Conservation (phyloP, 345 rosid genomes). For the Citrus unshiu region DNA sequence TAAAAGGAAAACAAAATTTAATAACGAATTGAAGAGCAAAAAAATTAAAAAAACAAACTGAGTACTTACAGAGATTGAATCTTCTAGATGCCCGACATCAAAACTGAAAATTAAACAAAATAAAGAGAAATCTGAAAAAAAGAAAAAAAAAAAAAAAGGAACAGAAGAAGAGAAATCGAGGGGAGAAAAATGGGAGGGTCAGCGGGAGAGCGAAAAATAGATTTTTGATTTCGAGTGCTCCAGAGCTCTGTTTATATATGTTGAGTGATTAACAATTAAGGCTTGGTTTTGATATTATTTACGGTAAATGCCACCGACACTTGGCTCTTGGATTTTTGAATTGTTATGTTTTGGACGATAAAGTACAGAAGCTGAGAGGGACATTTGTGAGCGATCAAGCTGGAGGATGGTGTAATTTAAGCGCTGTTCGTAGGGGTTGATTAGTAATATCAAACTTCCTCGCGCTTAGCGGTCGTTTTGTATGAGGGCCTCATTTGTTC, state of each 20-base stretch:
- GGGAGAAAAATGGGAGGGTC: background rate
- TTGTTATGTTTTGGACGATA: background rate
- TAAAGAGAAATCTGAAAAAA: background rate
- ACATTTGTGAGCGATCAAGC: background rate
- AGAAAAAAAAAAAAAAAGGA: no score
- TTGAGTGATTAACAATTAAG: background rate
- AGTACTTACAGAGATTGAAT: constrained; percentile 2
- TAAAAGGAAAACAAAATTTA: background rate
- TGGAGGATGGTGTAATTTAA: background rate
- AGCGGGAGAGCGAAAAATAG: background rate
- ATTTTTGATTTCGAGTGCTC: background rate
- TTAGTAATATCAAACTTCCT: background rate
- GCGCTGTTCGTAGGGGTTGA: background rate
- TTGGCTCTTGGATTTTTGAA: background rate
- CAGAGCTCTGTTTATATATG: background rate
- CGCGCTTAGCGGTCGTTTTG: background rate
- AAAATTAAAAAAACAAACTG: background rate
- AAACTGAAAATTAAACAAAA: background rate
- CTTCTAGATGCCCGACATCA: background rate
- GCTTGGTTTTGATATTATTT: background rate
- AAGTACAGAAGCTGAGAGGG: background rate
- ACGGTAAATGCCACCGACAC: background rate
- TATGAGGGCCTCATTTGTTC: background rate
- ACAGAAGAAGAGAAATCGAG: background rate
- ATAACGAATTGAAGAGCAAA: background rate